phyloP scores from a whole-genome alignment of 1,284 basidiomycete genomes.

The Spongispora temasekensis region DNA sequence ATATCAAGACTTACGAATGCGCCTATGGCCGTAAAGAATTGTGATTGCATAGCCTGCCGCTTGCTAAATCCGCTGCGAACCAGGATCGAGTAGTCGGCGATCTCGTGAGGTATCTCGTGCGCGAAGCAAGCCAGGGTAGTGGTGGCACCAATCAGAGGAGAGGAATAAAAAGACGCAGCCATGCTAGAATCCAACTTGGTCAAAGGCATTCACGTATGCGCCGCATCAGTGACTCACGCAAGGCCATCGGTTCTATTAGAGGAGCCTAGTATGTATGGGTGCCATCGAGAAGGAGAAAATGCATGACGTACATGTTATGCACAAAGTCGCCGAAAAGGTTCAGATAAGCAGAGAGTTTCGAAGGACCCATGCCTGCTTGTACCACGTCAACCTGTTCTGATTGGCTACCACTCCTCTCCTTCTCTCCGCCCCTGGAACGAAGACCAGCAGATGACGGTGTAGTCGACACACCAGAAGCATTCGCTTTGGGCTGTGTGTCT shows the following conservation, averaged over 20 bases:
- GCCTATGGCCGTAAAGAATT: constrained; percentile 86
- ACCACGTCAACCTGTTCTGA: constrained; percentile 19
- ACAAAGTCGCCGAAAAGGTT: constrained; percentile 92
- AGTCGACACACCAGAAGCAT: constrained; percentile 38
- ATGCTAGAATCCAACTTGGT: constrained; percentile 50
- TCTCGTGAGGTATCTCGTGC: constrained; percentile 91
- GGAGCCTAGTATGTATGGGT: constrained; percentile 19
- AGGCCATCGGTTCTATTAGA: constrained; percentile 76
- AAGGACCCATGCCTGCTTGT: constrained; percentile 48
- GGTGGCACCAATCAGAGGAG: constrained; percentile 85
- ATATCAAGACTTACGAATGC: constrained; percentile 63
- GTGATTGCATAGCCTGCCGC: constrained; percentile 86
- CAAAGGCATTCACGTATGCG: neutral
- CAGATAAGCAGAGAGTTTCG: constrained; percentile 84
- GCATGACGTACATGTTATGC: constrained; percentile 70
- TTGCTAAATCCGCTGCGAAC: constrained; percentile 89
- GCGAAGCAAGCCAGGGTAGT: constrained; percentile 91
- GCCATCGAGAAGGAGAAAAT: constrained; percentile 13
- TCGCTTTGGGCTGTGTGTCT: constrained; percentile 26
- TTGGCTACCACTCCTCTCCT: constrained; percentile 23
- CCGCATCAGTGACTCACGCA: constrained; percentile 59
- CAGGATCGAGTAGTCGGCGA: constrained; percentile 89
- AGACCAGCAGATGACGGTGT: constrained; percentile 34
- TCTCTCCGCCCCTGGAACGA: constrained; percentile 33
- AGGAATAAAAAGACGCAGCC: constrained; percentile 90